phyloP scores from a whole-genome alignment of 1,284 basidiomycete genomes.

The Cryptococcus sp. region DNA sequence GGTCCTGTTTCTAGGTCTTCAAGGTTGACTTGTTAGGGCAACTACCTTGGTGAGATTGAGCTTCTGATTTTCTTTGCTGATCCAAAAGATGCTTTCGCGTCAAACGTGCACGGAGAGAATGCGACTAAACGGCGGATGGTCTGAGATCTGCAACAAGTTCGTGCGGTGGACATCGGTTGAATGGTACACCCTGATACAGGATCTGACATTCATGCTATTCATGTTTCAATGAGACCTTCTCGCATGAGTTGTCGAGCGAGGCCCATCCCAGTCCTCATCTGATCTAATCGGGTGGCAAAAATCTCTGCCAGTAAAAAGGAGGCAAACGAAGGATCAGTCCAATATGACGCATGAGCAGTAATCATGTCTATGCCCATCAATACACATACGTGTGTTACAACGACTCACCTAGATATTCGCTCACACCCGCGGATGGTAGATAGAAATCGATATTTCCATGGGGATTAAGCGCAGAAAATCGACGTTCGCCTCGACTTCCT shows the following conservation, averaged over 20 bases:
- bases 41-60: too few species aligned
- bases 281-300: slow-evolving; percentile 38
- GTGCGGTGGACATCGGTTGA: too few species aligned
- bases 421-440: slow-evolving; percentile 41
- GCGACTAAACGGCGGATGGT: too few species aligned
- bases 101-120: too few species aligned
- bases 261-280: slow-evolving; percentile 39
- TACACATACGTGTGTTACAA: neutral
- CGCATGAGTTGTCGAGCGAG: slow-evolving; percentile 20
- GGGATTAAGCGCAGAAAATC: slow-evolving; percentile 47
- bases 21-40: too few species aligned
- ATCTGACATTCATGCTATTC: too few species aligned
- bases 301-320: slow-evolving; percentile 46
- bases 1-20: too few species aligned
- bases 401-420: slow-evolving; percentile 42
- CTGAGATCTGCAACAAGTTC: too few species aligned
- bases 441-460: slow-evolving; percentile 48
- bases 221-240: slow-evolving; percentile 10
- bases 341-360: slow-evolving; percentile 44
- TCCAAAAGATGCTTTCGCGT: too few species aligned
- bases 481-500: slow-evolving; percentile 40
- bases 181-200: too few species aligned
- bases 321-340: slow-evolving; percentile 42
- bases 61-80: too few species aligned
- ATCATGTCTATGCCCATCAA: slow-evolving; percentile 31